Evolutionary conservation across 164 flowering plant genomes (phyloP).

Genomic region (Magnolia officinalis): DNA sequence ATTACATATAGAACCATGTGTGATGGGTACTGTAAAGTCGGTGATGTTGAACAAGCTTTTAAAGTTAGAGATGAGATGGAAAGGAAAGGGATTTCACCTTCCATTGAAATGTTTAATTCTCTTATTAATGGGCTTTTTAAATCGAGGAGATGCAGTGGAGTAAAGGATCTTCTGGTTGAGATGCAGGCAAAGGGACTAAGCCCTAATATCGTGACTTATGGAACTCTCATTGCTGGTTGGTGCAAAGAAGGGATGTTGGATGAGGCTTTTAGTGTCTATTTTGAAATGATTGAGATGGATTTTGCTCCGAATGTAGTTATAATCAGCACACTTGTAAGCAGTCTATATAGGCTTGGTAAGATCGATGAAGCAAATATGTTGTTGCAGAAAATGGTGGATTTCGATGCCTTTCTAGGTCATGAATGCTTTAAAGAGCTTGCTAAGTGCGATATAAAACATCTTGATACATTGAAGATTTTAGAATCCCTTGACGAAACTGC

Average conservation of each 20-base stretch:
- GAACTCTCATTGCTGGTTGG: slow-evolving; percentile 76
- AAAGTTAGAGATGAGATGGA: slow-evolving; percentile 54
- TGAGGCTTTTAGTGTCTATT: slow-evolving; percentile 50
- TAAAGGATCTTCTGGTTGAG: slow-evolving; percentile 50
- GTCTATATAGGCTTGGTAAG: slow-evolving; percentile 56
- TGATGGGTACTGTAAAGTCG: slow-evolving; percentile 73
- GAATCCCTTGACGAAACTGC: slow-evolving; percentile 40
- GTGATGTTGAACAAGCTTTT: slow-evolving; percentile 56
- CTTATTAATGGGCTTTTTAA: slow-evolving; percentile 58
- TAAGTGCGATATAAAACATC: slow-evolving; percentile 11
- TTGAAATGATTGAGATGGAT: slow-evolving; percentile 65
- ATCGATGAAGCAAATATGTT: slow-evolving; percentile 59
- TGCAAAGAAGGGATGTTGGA: slow-evolving; percentile 57
- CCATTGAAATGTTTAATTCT: slow-evolving; percentile 70
- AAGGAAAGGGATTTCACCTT: slow-evolving; percentile 35
- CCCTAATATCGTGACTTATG: slow-evolving; percentile 63
- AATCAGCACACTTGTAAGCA: slow-evolving; percentile 55
- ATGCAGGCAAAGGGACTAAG: slow-evolving; percentile 43
- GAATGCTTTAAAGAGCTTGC: slow-evolving; percentile 13
- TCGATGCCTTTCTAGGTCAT: slow-evolving; percentile 23
- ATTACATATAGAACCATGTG: slow-evolving; percentile 64
- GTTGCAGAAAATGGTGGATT: slow-evolving; percentile 57
- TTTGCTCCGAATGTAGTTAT: slow-evolving; percentile 53
- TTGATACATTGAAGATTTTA: slow-evolving; percentile 32
- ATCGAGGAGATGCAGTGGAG: slow-evolving; percentile 29